Base-by-base conservation (phyloP, 2,329 filamentous ascomycete species). In the Aureobasidium sp. region DNA sequence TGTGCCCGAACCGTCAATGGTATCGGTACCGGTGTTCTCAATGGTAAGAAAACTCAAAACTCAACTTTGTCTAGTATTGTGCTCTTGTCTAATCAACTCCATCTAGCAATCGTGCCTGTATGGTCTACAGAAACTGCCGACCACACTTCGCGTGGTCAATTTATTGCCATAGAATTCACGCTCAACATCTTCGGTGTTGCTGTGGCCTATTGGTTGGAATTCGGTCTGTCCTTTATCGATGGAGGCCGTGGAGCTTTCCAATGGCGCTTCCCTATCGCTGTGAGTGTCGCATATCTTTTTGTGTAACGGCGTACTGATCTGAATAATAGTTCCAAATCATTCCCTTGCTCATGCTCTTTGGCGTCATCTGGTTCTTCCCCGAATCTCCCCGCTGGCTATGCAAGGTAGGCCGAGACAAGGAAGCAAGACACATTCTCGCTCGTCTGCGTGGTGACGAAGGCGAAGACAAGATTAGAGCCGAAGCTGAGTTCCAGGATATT, bases 91-190 rank as follows among this genome's bases (percentile, higher is more conserved):
- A 20, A 20, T 20, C 20, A 20, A 20, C 20, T 20, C 1, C 20
- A 20, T 20, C 20, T 20, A 20, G 83, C 85, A 8, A 88, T 89
- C 65, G 82, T 87, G 0, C 87, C 87, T 0, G 86, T 88, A 3
- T 89, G 85, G 85, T 85, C 86, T 0, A 87, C 87, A 0, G 87
- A 89, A 72, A 87, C 84, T 0, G 83, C 85, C 0, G 82, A 87
- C 43, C 84, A 89, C 68, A 88, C 82, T 0, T 85, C 83, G 2
- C 81, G 88, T 44, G 88, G 88, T 6, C 81, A 85, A 52, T 88
- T 88, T 65, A 84, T 90, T 62, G 84, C 86, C 10, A 85, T 88
- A 60, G 87, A 90, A 68, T 90, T 90, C 65, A 89, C 86, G 0
- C 73, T 89, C 9, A 90, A 90, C 69, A 89, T 89, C 64, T 84